Evolutionary conservation across 305 asterid genomes (phyloP).

Genomic region (Fraxinus greggii): DNA sequence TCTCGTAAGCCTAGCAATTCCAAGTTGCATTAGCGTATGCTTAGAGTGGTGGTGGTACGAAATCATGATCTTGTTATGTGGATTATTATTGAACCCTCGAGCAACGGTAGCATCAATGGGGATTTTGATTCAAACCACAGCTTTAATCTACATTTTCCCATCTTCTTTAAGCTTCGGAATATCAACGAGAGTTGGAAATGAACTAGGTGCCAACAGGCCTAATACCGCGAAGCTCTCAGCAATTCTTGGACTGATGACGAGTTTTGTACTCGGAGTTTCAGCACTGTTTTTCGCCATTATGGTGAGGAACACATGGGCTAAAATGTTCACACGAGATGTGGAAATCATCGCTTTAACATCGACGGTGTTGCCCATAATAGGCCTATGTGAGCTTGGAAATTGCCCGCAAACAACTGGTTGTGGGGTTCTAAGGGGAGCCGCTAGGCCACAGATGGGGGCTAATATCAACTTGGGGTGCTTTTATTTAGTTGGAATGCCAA

Average conservation of each 20-base stretch:
- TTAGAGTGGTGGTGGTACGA: conserved; percentile 73
- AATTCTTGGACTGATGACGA: conserved; percentile 25
- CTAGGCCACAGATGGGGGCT: conserved; percentile 46
- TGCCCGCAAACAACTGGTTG: conserved; percentile 54
- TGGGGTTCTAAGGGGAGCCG: conserved; percentile 49
- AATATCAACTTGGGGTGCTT: conserved; percentile 50
- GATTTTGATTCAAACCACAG: conserved; percentile 48
- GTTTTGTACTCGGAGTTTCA: conserved; percentile 31
- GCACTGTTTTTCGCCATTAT: conserved; percentile 34
- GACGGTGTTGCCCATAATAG: conserved; percentile 43
- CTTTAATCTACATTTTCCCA: conserved; percentile 50
- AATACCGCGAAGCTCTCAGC: conserved; percentile 34
- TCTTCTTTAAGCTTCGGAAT: conserved; percentile 45
- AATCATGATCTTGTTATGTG: conserved; percentile 53
- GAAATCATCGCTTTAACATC: conserved; percentile 40
- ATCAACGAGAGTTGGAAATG: conserved; percentile 48
- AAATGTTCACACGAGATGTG: conserved; percentile 34
- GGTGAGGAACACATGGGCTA: conserved; percentile 42
- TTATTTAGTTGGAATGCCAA: conserved; percentile 50
- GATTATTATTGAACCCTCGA: conserved; percentile 40
- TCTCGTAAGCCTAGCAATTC: conserved; percentile 36
- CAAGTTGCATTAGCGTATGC: conserved; percentile 51
- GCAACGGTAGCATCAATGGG: conserved; percentile 60
- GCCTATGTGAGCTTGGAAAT: conserved; percentile 54
- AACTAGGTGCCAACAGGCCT: conserved; percentile 44